Evolutionary conservation across 768 basidiomycete species (phyloP).

Genomic region (Kockovaella imperatae): DNA sequence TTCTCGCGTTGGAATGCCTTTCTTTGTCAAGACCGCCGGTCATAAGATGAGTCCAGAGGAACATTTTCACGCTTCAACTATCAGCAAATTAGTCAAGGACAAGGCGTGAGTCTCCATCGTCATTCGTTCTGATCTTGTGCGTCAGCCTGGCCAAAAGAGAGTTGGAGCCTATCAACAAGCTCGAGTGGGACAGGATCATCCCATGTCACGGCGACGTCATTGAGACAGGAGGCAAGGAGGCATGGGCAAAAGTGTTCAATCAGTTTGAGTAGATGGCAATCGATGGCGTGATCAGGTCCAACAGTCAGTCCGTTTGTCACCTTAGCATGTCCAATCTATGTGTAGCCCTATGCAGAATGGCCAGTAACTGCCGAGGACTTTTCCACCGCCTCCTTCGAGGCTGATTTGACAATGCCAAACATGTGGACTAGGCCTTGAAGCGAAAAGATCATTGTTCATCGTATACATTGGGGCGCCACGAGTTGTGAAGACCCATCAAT

Average conservation of each 20-base stretch:
- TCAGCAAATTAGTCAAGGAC: conserved; percentile 35
- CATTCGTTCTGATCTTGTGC: background rate
- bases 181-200: conserved; percentile 41
- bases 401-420: no score
- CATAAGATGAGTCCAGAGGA: conserved; percentile 34
- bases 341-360: no score
- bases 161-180: conserved; percentile 22
- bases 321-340: no score
- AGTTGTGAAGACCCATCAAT: no score
- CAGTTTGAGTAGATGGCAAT: conserved; percentile 16
- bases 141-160: conserved; percentile 24
- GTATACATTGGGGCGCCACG: no score
- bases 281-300: background rate
- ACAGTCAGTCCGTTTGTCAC: no score
- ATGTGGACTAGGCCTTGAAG: no score
- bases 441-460: no score
- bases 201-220: conserved; percentile 55
- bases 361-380: no score
- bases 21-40: conserved; percentile 17
- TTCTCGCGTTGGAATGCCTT: conserved; percentile 31
- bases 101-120: conserved; percentile 33
- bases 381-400: no score
- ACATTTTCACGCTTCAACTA: conserved; percentile 32
- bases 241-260: conserved; percentile 44
- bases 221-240: conserved; percentile 55